phyloP scores from a whole-genome alignment of 768 basidiomycete genomes.

The Lactarius sp. region DNA sequence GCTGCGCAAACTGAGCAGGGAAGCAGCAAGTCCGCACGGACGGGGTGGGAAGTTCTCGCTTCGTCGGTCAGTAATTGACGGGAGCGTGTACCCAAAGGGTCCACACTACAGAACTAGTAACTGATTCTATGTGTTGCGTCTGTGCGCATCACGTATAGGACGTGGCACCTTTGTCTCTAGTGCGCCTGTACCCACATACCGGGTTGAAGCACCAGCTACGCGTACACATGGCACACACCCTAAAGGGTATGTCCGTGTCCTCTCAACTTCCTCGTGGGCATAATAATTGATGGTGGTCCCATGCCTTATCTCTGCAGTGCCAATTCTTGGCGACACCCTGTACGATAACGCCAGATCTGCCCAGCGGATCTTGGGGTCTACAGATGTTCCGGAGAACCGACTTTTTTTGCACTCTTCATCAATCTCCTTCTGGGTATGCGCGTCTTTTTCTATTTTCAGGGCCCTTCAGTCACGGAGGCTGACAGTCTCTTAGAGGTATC shows the following conservation, averaged over 20 bases:
- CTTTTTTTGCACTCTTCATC: slow-evolving; percentile 25
- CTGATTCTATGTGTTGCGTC: not conserved
- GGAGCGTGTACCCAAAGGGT: not conserved
- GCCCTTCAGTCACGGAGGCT: not conserved
- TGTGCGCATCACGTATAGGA: not conserved
- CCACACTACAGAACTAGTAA: not conserved
- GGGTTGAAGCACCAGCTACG: slow-evolving; percentile 27
- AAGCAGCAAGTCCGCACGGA: slow-evolving; percentile 12
- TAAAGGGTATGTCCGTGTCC: slow-evolving; percentile 13
- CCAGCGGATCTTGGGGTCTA: not conserved
- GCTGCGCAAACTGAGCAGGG: not conserved
- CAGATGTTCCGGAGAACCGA: slow-evolving; percentile 11
- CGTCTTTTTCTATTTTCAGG: not conserved
- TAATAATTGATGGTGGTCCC: not conserved
- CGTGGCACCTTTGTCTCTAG: slow-evolving; percentile 18
- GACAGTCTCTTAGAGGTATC: slow-evolving; percentile 19
- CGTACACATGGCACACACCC: slow-evolving; percentile 19
- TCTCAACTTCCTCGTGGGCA: not conserved
- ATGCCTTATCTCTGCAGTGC: slow-evolving; percentile 10
- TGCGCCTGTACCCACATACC: slow-evolving; percentile 22
- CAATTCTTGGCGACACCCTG: slow-evolving; percentile 22
- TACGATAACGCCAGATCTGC: slow-evolving; percentile 9
- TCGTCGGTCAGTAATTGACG: slow-evolving; percentile 21
- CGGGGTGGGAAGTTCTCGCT: slow-evolving; percentile 24
- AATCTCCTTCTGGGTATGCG: slow-evolving; percentile 21